phyloP scores from a whole-genome alignment of 2,329 filamentous ascomycete species.

The Pleomassaria siparia region DNA sequence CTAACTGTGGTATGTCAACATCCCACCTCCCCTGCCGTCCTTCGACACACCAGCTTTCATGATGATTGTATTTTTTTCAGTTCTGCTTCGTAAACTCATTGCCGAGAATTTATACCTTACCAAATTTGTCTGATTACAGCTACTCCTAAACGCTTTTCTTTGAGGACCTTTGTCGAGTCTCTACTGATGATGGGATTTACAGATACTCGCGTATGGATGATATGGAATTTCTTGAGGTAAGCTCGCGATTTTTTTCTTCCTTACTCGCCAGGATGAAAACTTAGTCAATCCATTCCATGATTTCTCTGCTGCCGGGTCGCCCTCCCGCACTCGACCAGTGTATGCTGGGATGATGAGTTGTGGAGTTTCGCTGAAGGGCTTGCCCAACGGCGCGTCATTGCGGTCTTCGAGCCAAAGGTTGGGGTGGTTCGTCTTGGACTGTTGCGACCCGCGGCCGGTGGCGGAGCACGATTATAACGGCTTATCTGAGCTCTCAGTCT shows the following conservation, averaged over 20 bases:
- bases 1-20: neutral
- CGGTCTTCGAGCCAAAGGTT: conserved; percentile 57
- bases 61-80: conserved; percentile 54
- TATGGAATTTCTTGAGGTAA: no score
- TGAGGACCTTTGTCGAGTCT: neutral
- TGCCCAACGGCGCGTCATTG: conserved; percentile 49
- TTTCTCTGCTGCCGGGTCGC: conserved; percentile 65
- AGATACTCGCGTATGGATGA: no score
- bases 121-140: neutral
- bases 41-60: conserved; percentile 19
- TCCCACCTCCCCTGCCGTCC: neutral
- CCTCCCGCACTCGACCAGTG: conserved; percentile 68
- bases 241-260: conserved; percentile 15
- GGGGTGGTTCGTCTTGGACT: conserved; percentile 46
- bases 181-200: neutral
- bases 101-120: conserved; percentile 62
- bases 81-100: conserved; percentile 64
- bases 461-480: conserved; percentile 68
- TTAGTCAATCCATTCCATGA: conserved; percentile 66
- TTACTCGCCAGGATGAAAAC: conserved; percentile 57
- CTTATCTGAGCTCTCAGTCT: conserved; percentile 59
- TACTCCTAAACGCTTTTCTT: neutral
- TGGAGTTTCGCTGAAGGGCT: conserved; percentile 63
- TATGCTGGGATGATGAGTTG: conserved; percentile 68
- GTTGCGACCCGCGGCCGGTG: conserved; percentile 56